Conservation (phyloP, 768 basidiomycete species). For the Rubroboletus pulcherrimus region DNA sequence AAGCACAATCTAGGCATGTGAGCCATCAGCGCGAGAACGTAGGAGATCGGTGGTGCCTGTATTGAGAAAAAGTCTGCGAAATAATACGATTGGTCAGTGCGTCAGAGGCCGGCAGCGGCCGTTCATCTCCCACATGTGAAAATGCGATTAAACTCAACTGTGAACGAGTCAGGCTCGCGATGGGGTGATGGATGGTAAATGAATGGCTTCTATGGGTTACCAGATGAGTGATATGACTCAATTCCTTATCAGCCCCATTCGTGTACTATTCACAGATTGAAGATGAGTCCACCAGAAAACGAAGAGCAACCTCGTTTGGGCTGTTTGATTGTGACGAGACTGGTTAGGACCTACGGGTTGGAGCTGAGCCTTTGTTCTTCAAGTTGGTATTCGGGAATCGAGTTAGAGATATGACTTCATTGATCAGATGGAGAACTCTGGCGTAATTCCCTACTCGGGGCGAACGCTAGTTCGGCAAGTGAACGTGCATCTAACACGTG, state of each 20-base stretch:
- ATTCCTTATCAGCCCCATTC: conserved; percentile 15
- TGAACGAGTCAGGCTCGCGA: conserved; percentile 7
- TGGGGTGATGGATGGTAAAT: conserved; percentile 1
- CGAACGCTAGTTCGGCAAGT: background rate
- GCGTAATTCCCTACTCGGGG: background rate
- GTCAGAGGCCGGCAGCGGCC: conserved; percentile 7
- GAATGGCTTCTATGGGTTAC: conserved; percentile 13
- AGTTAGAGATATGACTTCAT: conserved; percentile 3
- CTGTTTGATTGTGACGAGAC: conserved; percentile 4
- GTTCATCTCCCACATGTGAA: conserved; percentile 5
- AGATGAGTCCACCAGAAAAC: background rate
- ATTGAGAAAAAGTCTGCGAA: background rate
- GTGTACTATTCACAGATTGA: background rate
- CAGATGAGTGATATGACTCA: conserved; percentile 15
- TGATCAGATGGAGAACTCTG: conserved; percentile 1
- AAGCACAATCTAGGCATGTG: conserved; percentile 9
- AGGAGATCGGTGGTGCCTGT: background rate
- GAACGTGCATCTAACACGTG: conserved; percentile 1
- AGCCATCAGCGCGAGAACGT: conserved; percentile 7
- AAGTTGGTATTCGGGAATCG: conserved; percentile 4
- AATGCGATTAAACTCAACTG: conserved; percentile 11
- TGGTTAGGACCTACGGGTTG: background rate
- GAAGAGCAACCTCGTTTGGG: background rate
- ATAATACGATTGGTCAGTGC: background rate
- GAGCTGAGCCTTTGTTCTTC: conserved; percentile 2